These are phyloP conservation scores for Mycena alexandri DNA, from an alignment of 768 basidiomycete species.

Conservation along the genomic window DNA sequence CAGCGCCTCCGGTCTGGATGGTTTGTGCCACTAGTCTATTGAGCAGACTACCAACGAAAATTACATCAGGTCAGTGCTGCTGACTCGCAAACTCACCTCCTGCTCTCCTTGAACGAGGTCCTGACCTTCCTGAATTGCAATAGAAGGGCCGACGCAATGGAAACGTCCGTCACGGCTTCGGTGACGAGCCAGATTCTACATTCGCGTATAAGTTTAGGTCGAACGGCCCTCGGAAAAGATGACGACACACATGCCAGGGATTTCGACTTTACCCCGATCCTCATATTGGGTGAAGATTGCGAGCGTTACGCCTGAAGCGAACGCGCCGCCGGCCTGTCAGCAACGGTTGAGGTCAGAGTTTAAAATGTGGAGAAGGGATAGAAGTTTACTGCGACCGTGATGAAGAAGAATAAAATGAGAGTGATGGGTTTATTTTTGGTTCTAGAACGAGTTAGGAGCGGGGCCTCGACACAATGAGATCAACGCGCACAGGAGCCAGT, in stretches of 20 bases:
- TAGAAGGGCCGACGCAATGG: slow-evolving; percentile 14
- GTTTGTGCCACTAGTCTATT: slow-evolving; percentile 21
- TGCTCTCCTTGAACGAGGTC: slow-evolving; percentile 16
- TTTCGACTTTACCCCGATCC: slow-evolving; percentile 11
- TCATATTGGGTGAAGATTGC: slow-evolving; percentile 8
- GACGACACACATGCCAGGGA: slow-evolving; percentile 14
- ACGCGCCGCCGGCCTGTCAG: slow-evolving; percentile 20
- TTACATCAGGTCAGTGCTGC: slow-evolving; percentile 12
- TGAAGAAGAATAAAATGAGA: slow-evolving; percentile 10
- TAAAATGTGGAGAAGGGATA: slow-evolving; percentile 8
- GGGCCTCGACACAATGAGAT: neutral
- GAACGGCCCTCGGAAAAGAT: slow-evolving; percentile 14
- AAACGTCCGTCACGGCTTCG: slow-evolving; percentile 22
- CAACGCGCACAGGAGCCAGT: slow-evolving; percentile 15
- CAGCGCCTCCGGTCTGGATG: slow-evolving; percentile 16
- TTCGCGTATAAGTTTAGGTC: slow-evolving; percentile 15
- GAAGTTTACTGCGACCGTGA: slow-evolving; percentile 12
- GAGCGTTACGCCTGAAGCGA: slow-evolving; percentile 10
- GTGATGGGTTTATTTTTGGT: slow-evolving; percentile 15
- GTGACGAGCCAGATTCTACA: slow-evolving; percentile 19
- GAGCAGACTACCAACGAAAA: slow-evolving; percentile 22
- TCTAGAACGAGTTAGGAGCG: slow-evolving; percentile 9
- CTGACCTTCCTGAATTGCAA: slow-evolving; percentile 17
- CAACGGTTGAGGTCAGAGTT: slow-evolving; percentile 7
- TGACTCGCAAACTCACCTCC: slow-evolving; percentile 13